Base-by-base conservation (phyloP, 371 early-diverging fungal species). In the Syncephalastrum contaminatum region DNA sequence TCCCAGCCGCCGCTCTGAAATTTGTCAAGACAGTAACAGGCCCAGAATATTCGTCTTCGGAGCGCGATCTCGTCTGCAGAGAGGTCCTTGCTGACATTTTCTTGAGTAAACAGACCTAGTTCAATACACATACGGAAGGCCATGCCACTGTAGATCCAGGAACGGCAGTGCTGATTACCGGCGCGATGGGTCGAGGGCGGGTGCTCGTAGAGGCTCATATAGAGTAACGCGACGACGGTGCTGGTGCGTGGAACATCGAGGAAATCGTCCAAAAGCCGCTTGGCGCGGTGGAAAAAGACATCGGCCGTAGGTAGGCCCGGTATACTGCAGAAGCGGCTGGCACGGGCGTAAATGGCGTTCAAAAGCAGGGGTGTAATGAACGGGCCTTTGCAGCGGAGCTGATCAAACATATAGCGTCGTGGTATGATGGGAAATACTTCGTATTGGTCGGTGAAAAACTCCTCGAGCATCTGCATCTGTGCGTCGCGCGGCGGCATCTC, bases 91-190 rank as follows among this genome's bases (percentile, higher is more conserved):
- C 53, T 49, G 46, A 59, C 42, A 15, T 53, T 53, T 14, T 20
- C 25, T 20, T 59, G 36, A 41, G 64, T 73, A 40, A 75, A 73
- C 21, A 80, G 45, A 5, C 74, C 76, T 15, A 80, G 42, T 48
- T 80, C 74, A n/a, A 73, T 56, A 40, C 70, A 69, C 77, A 77
- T 77, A 6, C 74, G 72, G 44, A 57, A 64, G 14, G 72, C 72
- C 74, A 77, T 71, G 4, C 70, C 73, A 24, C 63, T 62, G 14
- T 74, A 77, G 62, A 72, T 70, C 75, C 75, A 74, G 4, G 66
- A 49, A 22, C 75, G 66, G 40, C 58, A 60, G 44, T 53, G 62
- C 15, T 51, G 56, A 36, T 53, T 46, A 8, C 56, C 60, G 24
- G 21, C 24, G 7, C 62, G 63, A 30, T 55, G 49, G 1, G 60